A percentile compares a stretch with the other conserved stretches of the same genome.
These are phyloP conservation scores for Tetracladium setigerum DNA, from an alignment of 495 filamentous ascomycete genomes.

Conservation along the genomic window DNA sequence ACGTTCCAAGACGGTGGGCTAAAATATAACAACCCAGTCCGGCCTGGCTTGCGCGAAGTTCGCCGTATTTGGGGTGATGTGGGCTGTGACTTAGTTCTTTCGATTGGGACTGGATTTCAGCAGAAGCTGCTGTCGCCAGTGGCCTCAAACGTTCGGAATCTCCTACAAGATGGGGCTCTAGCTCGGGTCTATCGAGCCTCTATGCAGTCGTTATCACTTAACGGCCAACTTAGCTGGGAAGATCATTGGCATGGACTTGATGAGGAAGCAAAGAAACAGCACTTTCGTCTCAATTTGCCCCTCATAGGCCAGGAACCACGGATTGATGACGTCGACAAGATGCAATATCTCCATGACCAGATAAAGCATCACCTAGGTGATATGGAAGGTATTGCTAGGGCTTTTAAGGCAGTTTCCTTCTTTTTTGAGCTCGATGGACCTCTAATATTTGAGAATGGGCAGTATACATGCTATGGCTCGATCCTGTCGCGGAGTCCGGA, in stretches of 20 bases:
- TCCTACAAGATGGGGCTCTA: slow-evolving; percentile 13
- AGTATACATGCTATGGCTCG: slow-evolving; percentile 8
- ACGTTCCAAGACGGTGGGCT: slow-evolving; percentile 14
- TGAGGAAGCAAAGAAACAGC: slow-evolving; percentile 8
- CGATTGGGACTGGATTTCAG: slow-evolving; percentile 12
- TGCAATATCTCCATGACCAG: slow-evolving; percentile 9
- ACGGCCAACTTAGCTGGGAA: slow-evolving; percentile 12
- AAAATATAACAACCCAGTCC: slow-evolving; percentile 15
- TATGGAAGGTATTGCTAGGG: slow-evolving; percentile 11
- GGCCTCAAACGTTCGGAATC: slow-evolving; percentile 9
- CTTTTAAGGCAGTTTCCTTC: slow-evolving; percentile 14
- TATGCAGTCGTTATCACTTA: slow-evolving; percentile 14
- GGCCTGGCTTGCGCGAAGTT: slow-evolving; percentile 8
- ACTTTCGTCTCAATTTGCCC: slow-evolving; percentile 17
- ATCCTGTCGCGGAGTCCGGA: slow-evolving; percentile 15
- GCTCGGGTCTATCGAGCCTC: slow-evolving; percentile 13
- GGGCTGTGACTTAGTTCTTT: slow-evolving; percentile 12
- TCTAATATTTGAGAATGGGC: neutral
- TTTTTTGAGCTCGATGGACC: slow-evolving; percentile 17
- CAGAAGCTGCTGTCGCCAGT: slow-evolving; percentile 7
- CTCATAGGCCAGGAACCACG: slow-evolving; percentile 7
- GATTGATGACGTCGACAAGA: slow-evolving; percentile 14
- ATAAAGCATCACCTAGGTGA: slow-evolving; percentile 6
- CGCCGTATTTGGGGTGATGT: slow-evolving; percentile 8
- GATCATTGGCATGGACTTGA: slow-evolving; percentile 15